Evolutionary conservation across 2,329 filamentous ascomycete species (phyloP).

Genomic region (Trichoderma atrobrunneum): DNA sequence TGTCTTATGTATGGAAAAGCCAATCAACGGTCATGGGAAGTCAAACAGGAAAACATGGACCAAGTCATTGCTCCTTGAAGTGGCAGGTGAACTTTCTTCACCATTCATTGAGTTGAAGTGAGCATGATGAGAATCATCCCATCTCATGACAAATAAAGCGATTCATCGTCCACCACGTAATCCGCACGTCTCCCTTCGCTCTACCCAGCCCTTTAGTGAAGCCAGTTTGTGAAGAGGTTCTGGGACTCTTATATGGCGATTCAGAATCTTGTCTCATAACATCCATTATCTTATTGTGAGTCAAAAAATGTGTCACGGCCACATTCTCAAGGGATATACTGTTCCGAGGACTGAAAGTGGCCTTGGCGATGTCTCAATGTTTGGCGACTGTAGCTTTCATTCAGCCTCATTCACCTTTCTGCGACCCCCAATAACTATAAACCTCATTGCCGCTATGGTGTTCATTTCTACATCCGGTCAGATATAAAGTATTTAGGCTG

Average conservation of each 20-base stretch:
- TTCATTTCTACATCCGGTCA: background rate
- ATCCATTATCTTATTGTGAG: background rate
- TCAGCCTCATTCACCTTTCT: background rate
- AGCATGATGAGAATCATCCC: background rate
- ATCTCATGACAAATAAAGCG: background rate
- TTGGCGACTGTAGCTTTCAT: background rate
- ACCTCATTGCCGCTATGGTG: background rate
- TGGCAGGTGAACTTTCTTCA: background rate
- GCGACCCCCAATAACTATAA: too few species aligned
- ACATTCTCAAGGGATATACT: background rate
- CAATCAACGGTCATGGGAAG: too few species aligned
- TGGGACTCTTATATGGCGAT: background rate
- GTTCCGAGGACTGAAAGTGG: background rate
- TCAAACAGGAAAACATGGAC: background rate
- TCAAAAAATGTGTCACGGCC: background rate
- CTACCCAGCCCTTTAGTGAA: background rate
- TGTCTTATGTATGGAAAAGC: background rate
- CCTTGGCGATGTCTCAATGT: background rate
- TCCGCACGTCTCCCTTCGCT: background rate
- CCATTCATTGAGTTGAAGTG: background rate
- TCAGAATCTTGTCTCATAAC: background rate
- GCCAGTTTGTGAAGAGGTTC: background rate
- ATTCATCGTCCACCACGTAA: background rate
- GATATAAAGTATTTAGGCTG: background rate
- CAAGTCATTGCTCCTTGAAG: background rate